Percentiles rank a stretch among this genome's conserved stretches.
Evolutionary conservation across 2,329 filamentous ascomycete genomes (phyloP).

Genomic region (Pseudogymnoascus sp.): DNA sequence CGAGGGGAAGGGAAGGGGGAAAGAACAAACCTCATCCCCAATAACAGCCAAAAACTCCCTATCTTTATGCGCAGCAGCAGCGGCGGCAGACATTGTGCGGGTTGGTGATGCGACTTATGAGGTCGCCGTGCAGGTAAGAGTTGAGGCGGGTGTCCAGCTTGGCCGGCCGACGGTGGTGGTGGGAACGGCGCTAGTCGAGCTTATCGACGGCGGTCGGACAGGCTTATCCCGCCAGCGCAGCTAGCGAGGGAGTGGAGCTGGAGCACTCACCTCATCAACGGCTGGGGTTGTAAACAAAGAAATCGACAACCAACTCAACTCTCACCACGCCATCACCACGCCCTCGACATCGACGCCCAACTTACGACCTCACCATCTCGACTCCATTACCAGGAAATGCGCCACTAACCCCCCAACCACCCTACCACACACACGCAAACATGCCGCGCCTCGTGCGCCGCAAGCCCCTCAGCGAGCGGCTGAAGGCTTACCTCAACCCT

Average conservation of each 20-base stretch:
- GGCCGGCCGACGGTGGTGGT: neutral
- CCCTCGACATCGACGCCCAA: neutral
- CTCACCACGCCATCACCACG: neutral
- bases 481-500: conserved; percentile 73
- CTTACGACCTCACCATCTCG: neutral
- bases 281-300: neutral
- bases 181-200: neutral
- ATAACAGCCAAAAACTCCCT: conserved; percentile 96
- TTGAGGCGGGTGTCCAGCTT: no score
- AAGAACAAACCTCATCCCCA: conserved; percentile 70
- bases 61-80: conserved; percentile 61
- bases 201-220: neutral
- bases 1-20: no score
- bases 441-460: conserved; percentile 79
- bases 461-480: conserved; percentile 69
- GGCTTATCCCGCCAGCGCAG: neutral
- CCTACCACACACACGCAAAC: conserved; percentile 8
- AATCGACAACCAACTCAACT: neutral
- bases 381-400: neutral
- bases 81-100: conserved; percentile 47
- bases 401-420: neutral
- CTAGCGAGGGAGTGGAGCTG: neutral
- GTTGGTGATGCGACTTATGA: neutral
- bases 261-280: neutral
- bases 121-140: no score